These are phyloP conservation scores for Agrocybe pediades DNA, from an alignment of 768 basidiomycete genomes.

Conservation along the genomic window DNA sequence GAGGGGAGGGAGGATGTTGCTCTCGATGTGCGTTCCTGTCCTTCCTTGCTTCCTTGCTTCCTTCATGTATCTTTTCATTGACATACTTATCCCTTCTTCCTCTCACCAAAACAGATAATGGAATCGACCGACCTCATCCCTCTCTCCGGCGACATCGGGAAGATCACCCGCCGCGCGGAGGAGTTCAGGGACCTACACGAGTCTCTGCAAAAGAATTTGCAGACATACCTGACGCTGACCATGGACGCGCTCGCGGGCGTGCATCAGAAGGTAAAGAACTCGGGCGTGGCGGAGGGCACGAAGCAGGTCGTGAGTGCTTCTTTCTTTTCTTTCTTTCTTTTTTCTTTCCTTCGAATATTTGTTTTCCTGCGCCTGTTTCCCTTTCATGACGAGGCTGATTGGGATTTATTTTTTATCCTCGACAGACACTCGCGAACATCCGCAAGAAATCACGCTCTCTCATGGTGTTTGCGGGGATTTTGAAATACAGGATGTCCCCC, in stretches of 20 bases:
- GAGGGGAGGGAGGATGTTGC: constrained; percentile 73
- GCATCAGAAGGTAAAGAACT: constrained; percentile 75
- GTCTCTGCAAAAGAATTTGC: constrained; percentile 85
- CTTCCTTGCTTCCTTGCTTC: constrained; percentile 2
- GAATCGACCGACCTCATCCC: constrained; percentile 88
- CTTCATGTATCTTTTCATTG: neutral
- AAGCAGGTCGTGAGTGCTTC: constrained; percentile 66
- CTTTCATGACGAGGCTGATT: no score
- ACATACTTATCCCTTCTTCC: neutral
- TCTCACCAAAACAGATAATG: constrained; percentile 61
- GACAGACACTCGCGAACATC: constrained; percentile 67
- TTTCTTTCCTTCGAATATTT: constrained; percentile 10
- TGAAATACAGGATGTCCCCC: constrained; percentile 88
- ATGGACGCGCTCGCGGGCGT: constrained; percentile 91
- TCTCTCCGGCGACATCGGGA: constrained; percentile 79
- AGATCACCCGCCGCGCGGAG: constrained; percentile 84
- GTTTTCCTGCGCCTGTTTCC: constrained; percentile 8
- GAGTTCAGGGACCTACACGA: constrained; percentile 89
- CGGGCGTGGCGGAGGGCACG: constrained; percentile 70
- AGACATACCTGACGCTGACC: constrained; percentile 82
- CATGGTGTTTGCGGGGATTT: constrained; percentile 86
- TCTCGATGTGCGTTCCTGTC: constrained; percentile 78
- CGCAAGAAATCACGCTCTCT: constrained; percentile 82
- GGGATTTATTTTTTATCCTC: no score
- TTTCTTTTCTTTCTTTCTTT: constrained; percentile 3